phyloP scores from a whole-genome alignment of 2,329 filamentous ascomycete genomes.

The Ophiostoma ips region DNA sequence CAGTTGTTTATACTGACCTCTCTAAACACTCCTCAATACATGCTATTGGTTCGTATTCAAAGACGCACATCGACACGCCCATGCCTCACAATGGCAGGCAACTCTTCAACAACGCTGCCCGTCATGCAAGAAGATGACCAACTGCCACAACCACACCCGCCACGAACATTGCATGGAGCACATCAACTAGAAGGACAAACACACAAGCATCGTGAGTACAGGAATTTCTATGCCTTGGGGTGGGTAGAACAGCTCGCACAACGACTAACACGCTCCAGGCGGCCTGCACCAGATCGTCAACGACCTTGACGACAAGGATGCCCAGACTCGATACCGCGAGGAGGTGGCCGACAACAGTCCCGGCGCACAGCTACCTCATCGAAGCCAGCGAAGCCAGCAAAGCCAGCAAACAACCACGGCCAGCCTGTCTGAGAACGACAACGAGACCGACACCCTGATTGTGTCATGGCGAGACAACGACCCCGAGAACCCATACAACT shows the following conservation, averaged over 20 bases:
- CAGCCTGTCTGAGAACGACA: constrained; percentile 9
- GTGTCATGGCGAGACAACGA: constrained; percentile 35
- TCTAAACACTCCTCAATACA: too few species aligned
- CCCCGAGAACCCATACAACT: constrained; percentile 40
- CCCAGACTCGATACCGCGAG: constrained; percentile 10
- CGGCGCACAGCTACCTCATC: background rate
- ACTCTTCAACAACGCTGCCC: background rate
- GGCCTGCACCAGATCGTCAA: constrained; percentile 6
- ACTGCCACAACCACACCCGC: background rate
- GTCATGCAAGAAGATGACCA: background rate
- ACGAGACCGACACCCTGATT: constrained; percentile 20
- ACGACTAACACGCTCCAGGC: background rate
- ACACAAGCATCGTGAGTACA: background rate
- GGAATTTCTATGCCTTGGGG: too few species aligned
- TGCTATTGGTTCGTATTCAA: background rate
- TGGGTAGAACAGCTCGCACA: too few species aligned
- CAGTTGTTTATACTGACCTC: too few species aligned
- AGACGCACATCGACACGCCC: too few species aligned
- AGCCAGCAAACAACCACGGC: constrained; percentile 10
- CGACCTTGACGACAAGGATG: constrained; percentile 10
- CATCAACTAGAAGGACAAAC: background rate
- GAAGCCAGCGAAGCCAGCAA: background rate
- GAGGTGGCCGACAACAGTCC: constrained; percentile 8
- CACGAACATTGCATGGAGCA: background rate
- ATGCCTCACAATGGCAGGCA: constrained; percentile 1